Evolutionary conservation across 306 rosid species (phyloP), one percentile per base, ranked within the genome.

Genomic region (Lagenaria siceraria): DNA sequence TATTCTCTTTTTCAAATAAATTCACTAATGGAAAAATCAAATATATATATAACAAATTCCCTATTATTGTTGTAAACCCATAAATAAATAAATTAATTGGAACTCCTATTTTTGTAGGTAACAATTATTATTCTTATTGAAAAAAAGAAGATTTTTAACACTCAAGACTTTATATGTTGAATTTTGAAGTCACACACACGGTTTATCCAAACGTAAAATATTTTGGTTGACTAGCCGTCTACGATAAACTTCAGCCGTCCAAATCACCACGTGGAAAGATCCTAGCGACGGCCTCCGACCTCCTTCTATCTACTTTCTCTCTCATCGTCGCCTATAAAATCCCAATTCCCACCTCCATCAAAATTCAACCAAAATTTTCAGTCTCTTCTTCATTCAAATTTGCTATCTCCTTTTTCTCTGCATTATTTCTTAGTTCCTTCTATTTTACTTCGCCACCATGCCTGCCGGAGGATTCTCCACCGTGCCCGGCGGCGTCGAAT

Each of bases 211-310:
- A 19, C 52, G 2, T 55, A 25, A 38, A 38, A 66, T 27, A 21
- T 21, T 11, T 66, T n/a, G 74, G 74, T 66, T 66, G 74, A 66
- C 74, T 66, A 66, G 74, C 42, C 21, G 68, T 29, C 68, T 35
- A 62, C 13, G 11, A 29, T 29, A 17, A 54, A 35, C 27, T 40
- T 54, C 65, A 79, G 46, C 81, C 81, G 56, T 55, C 49, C 21
- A 33, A 58, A 58, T 75, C 56, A 40, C 74, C 85, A 84, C 86
- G 90, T 84, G 86, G 79, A 69, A 22, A 3, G 78, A 82, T 80
- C 81, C 5, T 35, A 69, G 13, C 59, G 62, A 87, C 65, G 80
- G 78, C 62, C 62, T 43, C 84, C 84, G 1, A 38, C 31, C 3
- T 64, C 27, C 27, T 19, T 64, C 66, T 61, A 8, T 29, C 85